Conservation (phyloP, 768 basidiomycete species). For the Termitomyces sp. region DNA sequence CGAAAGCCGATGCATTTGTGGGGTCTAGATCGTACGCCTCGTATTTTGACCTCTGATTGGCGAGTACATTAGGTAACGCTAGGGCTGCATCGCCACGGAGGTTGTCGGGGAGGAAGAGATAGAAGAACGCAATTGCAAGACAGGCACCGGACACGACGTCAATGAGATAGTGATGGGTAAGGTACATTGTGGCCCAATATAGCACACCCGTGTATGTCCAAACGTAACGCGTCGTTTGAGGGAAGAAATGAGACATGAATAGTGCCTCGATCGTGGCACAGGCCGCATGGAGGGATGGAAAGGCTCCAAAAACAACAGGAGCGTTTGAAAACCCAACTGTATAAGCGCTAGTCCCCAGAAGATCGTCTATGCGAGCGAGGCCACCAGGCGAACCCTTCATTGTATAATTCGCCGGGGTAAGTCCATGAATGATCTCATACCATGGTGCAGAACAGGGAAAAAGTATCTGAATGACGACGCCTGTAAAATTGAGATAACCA, state of each 20-base stretch:
- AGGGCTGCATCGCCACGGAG: slow-evolving; percentile 54
- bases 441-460: slow-evolving; percentile 94
- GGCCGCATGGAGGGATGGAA: slow-evolving; percentile 90
- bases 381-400: slow-evolving; percentile 95
- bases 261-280: slow-evolving; percentile 90
- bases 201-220: slow-evolving; percentile 84
- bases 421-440: slow-evolving; percentile 97
- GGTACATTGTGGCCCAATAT: slow-evolving; percentile 99
- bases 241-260: slow-evolving; percentile 95
- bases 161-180: slow-evolving; percentile 97
- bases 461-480: slow-evolving; percentile 83
- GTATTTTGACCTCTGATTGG: slow-evolving; percentile 52
- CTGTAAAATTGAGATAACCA: slow-evolving; percentile 88
- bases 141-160: slow-evolving; percentile 95
- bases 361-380: slow-evolving; percentile 83
- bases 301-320: slow-evolving; percentile 94
- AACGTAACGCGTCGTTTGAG: slow-evolving; percentile 54
- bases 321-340: slow-evolving; percentile 77
- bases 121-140: slow-evolving; percentile 84
- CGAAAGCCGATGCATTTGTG: slow-evolving; percentile 48
- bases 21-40: slow-evolving; percentile 74
- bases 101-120: slow-evolving; percentile 80
- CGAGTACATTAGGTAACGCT: slow-evolving; percentile 37
- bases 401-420: slow-evolving; percentile 89
- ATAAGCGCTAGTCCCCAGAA: slow-evolving; percentile 77